Conservation (phyloP, 768 basidiomycete genomes). For the Phylloporus arenicola region DNA sequence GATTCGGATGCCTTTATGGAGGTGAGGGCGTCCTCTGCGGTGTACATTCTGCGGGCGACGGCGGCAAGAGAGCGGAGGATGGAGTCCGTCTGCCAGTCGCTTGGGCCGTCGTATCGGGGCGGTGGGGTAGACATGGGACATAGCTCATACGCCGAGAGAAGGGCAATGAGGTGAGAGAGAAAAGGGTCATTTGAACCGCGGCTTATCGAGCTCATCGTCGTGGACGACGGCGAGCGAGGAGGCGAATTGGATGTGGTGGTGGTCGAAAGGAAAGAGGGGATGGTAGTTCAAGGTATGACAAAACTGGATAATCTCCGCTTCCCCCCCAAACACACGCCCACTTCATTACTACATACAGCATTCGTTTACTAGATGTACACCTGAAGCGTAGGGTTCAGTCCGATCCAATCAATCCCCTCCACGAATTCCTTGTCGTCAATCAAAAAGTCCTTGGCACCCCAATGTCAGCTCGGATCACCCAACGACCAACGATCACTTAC, state of each 20-base stretch:
- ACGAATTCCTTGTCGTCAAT: slow-evolving; percentile 74
- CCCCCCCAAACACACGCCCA: background rate
- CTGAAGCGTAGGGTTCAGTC: slow-evolving; percentile 70
- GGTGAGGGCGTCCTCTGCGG: slow-evolving; percentile 45
- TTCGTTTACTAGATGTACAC: slow-evolving; percentile 55
- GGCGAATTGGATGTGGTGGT: slow-evolving; percentile 2
- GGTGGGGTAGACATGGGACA: slow-evolving; percentile 46
- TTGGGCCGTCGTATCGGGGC: slow-evolving; percentile 51
- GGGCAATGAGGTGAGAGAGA: slow-evolving; percentile 49
- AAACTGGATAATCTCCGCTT: slow-evolving; percentile 20
- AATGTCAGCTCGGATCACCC: slow-evolving; percentile 3
- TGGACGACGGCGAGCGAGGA: slow-evolving; percentile 9
- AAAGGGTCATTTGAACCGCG: slow-evolving; percentile 34
- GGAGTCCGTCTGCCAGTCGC: slow-evolving; percentile 54
- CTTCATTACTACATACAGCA: background rate
- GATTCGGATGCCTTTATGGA: slow-evolving; percentile 36
- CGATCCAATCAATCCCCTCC: slow-evolving; percentile 65
- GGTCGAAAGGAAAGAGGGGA: background rate
- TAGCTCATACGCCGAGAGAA: slow-evolving; percentile 56
- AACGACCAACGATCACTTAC: slow-evolving; percentile 34
- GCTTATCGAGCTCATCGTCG: slow-evolving; percentile 33
- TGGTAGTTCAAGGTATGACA: slow-evolving; percentile 1
- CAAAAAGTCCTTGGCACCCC: slow-evolving; percentile 62
- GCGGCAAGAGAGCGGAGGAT: slow-evolving; percentile 48
- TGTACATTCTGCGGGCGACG: slow-evolving; percentile 50